Conservation (phyloP, 192 early-diverging fungal genomes). For the Coemansia sp. region DNA sequence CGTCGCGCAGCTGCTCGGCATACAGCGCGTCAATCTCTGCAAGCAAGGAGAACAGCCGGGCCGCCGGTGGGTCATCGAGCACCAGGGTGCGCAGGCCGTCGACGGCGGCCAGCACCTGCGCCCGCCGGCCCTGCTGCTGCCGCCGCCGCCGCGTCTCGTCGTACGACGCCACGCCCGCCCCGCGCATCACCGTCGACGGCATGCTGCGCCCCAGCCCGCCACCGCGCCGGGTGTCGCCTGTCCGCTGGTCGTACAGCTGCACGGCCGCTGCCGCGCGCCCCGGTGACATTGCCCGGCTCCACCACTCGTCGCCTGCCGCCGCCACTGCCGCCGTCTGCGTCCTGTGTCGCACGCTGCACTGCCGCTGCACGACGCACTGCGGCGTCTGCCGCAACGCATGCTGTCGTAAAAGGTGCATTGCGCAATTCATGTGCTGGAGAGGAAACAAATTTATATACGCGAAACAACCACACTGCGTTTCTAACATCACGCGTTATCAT, state of each 20-base stretch:
- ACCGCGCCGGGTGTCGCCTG: neutral
- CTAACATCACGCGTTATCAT: no score
- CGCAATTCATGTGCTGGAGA: no score
- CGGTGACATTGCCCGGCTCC: slow-evolving; percentile 27
- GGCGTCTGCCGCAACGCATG: no score
- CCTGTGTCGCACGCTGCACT: no score
- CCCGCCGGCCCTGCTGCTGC: slow-evolving; percentile 38
- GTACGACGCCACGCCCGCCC: slow-evolving; percentile 19
- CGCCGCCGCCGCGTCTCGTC: slow-evolving; percentile 24
- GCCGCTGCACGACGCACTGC: no score
- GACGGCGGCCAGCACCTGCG: slow-evolving; percentile 22
- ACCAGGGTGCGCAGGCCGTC: slow-evolving; percentile 24
- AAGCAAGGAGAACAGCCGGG: slow-evolving; percentile 23
- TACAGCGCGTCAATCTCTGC: slow-evolving; percentile 30
- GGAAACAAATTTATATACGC: no score
- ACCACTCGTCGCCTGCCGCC: slow-evolving; percentile 4
- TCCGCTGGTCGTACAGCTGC: slow-evolving; percentile 6
- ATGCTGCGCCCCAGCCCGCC: slow-evolving; percentile 11
- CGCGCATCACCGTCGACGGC: slow-evolving; percentile 48
- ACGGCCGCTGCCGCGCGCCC: slow-evolving; percentile 11
- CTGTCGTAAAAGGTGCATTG: no score
- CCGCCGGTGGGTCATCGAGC: neutral
- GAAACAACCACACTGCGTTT: no score
- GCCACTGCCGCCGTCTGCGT: neutral
- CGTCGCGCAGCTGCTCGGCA: slow-evolving; percentile 1